Conservation (phyloP, 805 yeast species). For the Saccharomycopsis fibuligera region DNA sequence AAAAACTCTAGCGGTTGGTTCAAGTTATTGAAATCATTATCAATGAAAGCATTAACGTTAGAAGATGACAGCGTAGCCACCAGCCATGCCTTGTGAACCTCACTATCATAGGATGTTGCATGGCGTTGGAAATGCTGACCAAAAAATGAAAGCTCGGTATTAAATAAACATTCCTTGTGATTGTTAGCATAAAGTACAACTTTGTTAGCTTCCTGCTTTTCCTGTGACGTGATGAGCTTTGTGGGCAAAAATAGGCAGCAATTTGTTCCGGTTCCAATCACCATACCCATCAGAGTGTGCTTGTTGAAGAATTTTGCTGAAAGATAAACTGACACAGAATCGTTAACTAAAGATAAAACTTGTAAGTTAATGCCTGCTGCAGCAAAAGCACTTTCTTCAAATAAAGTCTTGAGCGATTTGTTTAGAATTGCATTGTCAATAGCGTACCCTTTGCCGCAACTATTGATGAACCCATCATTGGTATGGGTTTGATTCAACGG, state of each 20-base stretch:
- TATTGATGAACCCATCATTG: constrained; percentile 12
- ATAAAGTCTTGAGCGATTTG: constrained; percentile 6
- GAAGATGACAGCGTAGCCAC: background rate
- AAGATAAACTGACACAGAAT: constrained; percentile 14
- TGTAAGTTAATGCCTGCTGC: constrained; percentile 2
- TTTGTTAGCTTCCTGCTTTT: background rate
- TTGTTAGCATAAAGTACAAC: background rate
- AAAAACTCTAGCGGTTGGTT: constrained; percentile 19
- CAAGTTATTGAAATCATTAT: background rate
- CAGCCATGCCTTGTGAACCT: background rate
- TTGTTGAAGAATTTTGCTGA: constrained; percentile 6
- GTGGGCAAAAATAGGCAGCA: constrained; percentile 8
- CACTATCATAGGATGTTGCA: constrained; percentile 5
- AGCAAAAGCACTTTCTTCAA: constrained; percentile 6
- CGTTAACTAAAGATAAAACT: constrained; percentile 13
- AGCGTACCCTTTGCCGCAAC: constrained; percentile 19
- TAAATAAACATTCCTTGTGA: constrained; percentile 2
- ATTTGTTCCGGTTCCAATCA: constrained; percentile 22
- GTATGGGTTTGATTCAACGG: constrained; percentile 13
- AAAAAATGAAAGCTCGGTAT: constrained; percentile 19
- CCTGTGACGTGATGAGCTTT: background rate
- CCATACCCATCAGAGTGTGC: constrained; percentile 19
- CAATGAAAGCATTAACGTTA: background rate
- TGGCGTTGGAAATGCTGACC: constrained; percentile 8
- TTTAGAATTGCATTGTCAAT: background rate